Evolutionary conservation across 2,329 filamentous ascomycete species (phyloP), one percentile per base, ranked within the genome.

Genomic region (Emericellopsis atlantica): DNA sequence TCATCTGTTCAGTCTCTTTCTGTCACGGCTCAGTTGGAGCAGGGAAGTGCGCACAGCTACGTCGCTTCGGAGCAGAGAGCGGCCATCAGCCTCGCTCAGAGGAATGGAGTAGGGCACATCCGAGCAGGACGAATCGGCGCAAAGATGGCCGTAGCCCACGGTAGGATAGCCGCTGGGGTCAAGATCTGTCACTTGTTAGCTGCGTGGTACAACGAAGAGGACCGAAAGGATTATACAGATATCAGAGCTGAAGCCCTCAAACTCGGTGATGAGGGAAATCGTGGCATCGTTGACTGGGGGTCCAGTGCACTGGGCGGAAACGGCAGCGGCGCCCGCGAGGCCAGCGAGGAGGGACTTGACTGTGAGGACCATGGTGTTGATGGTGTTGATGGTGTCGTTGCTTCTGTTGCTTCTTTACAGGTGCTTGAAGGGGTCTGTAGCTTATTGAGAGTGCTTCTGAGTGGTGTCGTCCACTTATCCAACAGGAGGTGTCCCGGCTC

Each of bases 101-200:
- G 69, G 69, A 44, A 70, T 65, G 1, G 54, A 43, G 49, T 68
- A 71, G 8, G 53, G 50, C 23, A 72, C 60, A 29, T 72, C 69
- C 2, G 58, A 48, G 52, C 68, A 72, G 11, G 49, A 53, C 7
- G 51, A 45, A 8, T 60, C 55, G 29, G 50, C 44, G 53, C 69
- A 73, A 9, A 68, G 55, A 48, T 72, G 70, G 14, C 69, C 69
- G 45, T 70, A 71, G 4, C 69, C 69, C 0, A 72, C 62, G 4
- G 66, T 72, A 0, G 66, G 65, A 22, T 65, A 54, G 23, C 67
- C 67, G 36, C 61, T 59, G 15, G 66, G 62, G 44, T 72, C 67
- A 12, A 39, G 46, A 40, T 54, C 51, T 51, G 62, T 43, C 23
- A 26, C 5, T 11, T 3, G 6, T 15, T 12, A 35, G 18, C 1